Evolutionary conservation across 2,329 filamentous ascomycete genomes (phyloP).

Genomic region (Aspergillus arachidicola): DNA sequence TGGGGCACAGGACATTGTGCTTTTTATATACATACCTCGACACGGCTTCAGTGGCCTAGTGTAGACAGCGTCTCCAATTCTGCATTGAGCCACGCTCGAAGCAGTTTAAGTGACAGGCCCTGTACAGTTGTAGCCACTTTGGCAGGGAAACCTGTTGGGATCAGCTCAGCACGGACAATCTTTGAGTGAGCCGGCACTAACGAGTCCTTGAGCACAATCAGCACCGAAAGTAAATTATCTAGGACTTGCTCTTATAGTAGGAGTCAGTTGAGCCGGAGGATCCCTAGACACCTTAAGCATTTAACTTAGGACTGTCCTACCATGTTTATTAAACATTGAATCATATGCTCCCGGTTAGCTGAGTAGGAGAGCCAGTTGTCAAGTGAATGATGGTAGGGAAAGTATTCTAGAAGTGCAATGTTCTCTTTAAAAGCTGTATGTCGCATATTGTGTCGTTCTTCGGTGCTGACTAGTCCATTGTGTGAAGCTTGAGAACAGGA

Average conservation of each 20-base stretch:
- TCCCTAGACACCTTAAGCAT: no score
- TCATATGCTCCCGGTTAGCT: neutral
- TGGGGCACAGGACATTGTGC: neutral
- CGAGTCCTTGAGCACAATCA: neutral
- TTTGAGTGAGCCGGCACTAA: neutral
- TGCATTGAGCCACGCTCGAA: constrained; percentile 34
- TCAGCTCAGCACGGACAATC: neutral
- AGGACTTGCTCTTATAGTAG: neutral
- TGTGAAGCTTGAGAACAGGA: neutral
- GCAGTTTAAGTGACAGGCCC: constrained; percentile 43
- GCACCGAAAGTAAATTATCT: no score
- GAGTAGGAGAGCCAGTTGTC: neutral
- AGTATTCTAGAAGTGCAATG: neutral
- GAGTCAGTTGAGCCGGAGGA: neutral
- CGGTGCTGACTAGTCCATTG: neutral
- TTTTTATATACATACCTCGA: constrained; percentile 26
- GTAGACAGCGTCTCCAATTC: constrained; percentile 45
- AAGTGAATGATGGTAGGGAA: neutral
- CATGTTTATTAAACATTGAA: no score
- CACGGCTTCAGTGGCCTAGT: constrained; percentile 32
- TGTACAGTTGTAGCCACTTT: constrained; percentile 47
- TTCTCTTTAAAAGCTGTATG: neutral
- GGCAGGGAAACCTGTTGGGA: constrained; percentile 42
- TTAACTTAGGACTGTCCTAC: no score
- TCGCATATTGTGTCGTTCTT: neutral